A percentile compares a stretch with the other conserved stretches of the same genome.
phyloP scores from a whole-genome alignment of 768 basidiomycete genomes.

The Boletus huronensis region DNA sequence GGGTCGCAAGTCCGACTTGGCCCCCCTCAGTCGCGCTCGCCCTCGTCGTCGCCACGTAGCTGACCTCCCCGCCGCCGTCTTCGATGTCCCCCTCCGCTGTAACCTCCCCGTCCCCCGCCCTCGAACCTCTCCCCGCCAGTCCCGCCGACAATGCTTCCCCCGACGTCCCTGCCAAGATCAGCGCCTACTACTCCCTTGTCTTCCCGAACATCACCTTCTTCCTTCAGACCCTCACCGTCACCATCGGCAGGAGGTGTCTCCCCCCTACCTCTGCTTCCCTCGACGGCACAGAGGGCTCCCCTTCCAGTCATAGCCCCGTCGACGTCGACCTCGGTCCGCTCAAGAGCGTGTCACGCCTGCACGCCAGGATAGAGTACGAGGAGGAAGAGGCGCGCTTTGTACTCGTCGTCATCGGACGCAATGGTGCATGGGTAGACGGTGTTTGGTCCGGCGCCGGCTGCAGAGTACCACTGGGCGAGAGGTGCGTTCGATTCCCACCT shows the following conservation, averaged over 20 bases:
- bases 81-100: slow-evolving; percentile 26
- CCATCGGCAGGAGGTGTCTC: slow-evolving; percentile 87
- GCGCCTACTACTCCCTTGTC: slow-evolving; percentile 90
- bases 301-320: slow-evolving; percentile 41
- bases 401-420: slow-evolving; percentile 89
- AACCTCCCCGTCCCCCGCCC: slow-evolving; percentile 6
- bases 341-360: slow-evolving; percentile 96
- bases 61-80: slow-evolving; percentile 8
- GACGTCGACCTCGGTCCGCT: slow-evolving; percentile 93
- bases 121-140: slow-evolving; percentile 2
- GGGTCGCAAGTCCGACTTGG: too few relatives aligned
- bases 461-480: slow-evolving; percentile 77
- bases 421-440: slow-evolving; percentile 97
- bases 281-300: slow-evolving; percentile 44
- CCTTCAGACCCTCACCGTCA: slow-evolving; percentile 90
- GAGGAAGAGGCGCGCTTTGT: slow-evolving; percentile 85
- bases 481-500: slow-evolving; percentile 44
- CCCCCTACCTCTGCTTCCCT: slow-evolving; percentile 53
- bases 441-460: slow-evolving; percentile 91
- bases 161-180: slow-evolving; percentile 67
- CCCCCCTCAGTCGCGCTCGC: too few relatives aligned
- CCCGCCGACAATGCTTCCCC: slow-evolving; percentile 3
- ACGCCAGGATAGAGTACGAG: slow-evolving; percentile 94
- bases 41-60: slow-evolving; percentile 9
- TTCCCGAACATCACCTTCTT: slow-evolving; percentile 96